Percentiles rank a stretch among this genome's conserved stretches.
phyloP scores from a whole-genome alignment of 176 grass and related monocot genomes.

The Coix lacrymajobi region DNA sequence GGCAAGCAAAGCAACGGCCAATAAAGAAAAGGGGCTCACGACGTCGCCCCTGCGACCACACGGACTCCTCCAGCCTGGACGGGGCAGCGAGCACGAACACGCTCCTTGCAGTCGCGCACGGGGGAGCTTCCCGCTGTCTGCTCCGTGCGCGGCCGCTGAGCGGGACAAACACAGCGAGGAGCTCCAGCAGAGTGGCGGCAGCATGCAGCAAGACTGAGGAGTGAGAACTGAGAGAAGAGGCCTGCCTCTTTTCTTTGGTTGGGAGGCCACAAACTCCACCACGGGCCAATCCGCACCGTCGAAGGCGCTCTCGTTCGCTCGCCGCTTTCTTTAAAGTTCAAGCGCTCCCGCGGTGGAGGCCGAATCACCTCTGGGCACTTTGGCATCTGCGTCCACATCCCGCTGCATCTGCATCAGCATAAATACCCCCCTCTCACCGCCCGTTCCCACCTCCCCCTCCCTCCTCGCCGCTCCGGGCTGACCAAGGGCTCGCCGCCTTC shows the following conservation, averaged over 20 bases:
- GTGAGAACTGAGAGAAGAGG: neutral
- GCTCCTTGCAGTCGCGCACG: neutral
- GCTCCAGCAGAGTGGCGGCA: neutral
- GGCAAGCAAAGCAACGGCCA: constrained; percentile 40
- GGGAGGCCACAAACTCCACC: constrained; percentile 67
- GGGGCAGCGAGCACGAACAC: neutral
- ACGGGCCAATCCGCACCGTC: constrained; percentile 55
- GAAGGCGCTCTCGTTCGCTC: neutral
- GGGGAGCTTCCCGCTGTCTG: neutral
- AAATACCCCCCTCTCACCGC: constrained; percentile 22
- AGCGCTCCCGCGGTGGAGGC: constrained; percentile 46
- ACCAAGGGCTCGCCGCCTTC: neutral
- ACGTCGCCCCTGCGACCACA: constrained; percentile 37
- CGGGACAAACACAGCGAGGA: neutral
- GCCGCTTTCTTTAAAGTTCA: constrained; percentile 8
- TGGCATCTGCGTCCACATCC: constrained; percentile 38
- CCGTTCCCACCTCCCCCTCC: constrained; percentile 13
- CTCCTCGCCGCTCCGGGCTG: neutral
- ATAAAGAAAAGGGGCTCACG: constrained; percentile 33
- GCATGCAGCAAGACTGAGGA: neutral
- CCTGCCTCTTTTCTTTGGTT: constrained; percentile 40
- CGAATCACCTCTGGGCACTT: constrained; percentile 47
- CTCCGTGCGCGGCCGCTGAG: neutral
- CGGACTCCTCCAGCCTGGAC: constrained; percentile 38
- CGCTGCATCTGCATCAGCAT: neutral